Conservation (phyloP, 345 rosid genomes). For the Eucalyptus globulus region DNA sequence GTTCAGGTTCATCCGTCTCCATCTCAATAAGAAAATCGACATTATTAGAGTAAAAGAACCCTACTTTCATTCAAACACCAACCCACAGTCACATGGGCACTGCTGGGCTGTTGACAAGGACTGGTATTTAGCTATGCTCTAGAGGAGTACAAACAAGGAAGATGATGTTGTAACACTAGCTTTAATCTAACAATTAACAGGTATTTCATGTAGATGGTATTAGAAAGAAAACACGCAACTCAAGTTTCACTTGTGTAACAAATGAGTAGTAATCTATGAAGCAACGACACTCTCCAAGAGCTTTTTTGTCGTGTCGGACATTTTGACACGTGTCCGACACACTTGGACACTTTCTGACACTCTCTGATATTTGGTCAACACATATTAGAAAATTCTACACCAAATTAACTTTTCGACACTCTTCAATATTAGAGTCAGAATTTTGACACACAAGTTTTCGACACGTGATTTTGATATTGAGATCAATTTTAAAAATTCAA, state of each 20-base stretch:
- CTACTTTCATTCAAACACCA: background rate
- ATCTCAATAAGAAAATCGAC: background rate
- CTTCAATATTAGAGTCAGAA: too few relatives aligned
- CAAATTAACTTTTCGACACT: too few relatives aligned
- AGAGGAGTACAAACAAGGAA: background rate
- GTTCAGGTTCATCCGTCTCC: background rate
- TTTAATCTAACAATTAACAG: background rate
- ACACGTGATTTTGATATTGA: too few relatives aligned
- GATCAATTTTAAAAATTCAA: too few relatives aligned
- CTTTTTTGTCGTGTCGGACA: too few relatives aligned
- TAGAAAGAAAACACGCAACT: background rate
- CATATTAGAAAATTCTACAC: rapidly evolving
- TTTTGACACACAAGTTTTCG: too few relatives aligned
- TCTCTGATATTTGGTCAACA: too few relatives aligned
- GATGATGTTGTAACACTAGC: background rate
- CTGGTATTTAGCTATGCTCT: background rate
- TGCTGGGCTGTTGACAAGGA: background rate
- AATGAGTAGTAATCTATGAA: background rate
- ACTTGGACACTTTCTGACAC: too few relatives aligned
- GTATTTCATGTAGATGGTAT: background rate
- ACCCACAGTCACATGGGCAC: background rate
- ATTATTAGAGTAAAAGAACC: background rate
- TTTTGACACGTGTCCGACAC: too few relatives aligned
- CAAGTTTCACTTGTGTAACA: background rate
- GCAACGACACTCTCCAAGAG: too few relatives aligned